These are phyloP conservation scores for Quercus berberidifolia DNA, from an alignment of 306 rosid species.

Conservation along the genomic window DNA sequence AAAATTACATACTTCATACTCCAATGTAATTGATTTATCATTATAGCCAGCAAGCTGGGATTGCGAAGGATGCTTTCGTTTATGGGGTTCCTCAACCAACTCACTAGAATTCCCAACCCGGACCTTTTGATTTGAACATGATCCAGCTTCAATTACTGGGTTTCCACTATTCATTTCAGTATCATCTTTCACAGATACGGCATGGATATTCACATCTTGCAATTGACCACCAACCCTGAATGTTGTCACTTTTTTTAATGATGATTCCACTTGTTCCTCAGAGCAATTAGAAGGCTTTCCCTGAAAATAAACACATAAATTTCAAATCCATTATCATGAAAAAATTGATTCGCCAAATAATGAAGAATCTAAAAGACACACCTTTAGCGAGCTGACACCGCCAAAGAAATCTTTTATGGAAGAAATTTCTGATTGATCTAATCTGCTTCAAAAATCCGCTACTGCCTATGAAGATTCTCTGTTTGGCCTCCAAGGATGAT, in stretches of 20 bases:
- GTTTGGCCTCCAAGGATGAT: not conserved
- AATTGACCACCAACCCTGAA: not conserved
- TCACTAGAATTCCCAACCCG: not conserved
- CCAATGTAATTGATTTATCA: slow-evolving; percentile 1
- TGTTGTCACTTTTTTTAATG: not conserved
- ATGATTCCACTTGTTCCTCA: slow-evolving; percentile 7
- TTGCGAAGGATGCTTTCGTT: not conserved
- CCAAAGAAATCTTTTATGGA: not conserved
- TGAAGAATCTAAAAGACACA: not conserved
- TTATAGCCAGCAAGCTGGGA: not conserved
- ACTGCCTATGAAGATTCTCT: not conserved
- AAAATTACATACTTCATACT: slow-evolving; percentile 30
- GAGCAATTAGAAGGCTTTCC: slow-evolving; percentile 4
- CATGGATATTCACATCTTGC: not conserved
- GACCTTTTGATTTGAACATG: not conserved
- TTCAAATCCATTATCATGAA: slow-evolving; percentile 1
- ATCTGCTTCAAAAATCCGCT: slow-evolving; percentile 4
- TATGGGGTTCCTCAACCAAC: not conserved
- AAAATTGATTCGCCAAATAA: not conserved
- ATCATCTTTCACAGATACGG: not conserved
- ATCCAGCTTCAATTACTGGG: not conserved
- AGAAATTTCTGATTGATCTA: slow-evolving; percentile 18
- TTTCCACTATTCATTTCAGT: slow-evolving; percentile 8
- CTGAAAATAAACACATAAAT: slow-evolving; percentile 8
- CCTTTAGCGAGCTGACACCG: not conserved